phyloP scores from a whole-genome alignment of 2,329 filamentous ascomycete genomes.

The Ophiostoma sp. region DNA sequence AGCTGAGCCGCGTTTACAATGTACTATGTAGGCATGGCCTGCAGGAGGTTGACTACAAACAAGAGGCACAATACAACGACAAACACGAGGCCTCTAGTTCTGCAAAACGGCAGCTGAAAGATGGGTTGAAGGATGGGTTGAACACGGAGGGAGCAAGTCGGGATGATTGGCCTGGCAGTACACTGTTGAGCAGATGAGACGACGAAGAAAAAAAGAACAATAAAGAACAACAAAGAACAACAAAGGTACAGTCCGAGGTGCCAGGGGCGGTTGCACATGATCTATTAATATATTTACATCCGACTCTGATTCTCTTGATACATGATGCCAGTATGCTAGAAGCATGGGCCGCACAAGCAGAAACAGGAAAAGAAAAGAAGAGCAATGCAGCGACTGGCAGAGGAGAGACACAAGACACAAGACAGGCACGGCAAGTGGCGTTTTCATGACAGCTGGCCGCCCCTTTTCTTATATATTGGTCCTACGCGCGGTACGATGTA shows the following conservation, averaged over 20 bases:
- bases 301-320: background rate
- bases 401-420: background rate
- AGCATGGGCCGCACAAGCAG: background rate
- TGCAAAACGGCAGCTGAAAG: background rate
- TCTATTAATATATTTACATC: background rate
- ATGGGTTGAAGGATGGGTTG: background rate
- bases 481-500: background rate
- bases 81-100: background rate
- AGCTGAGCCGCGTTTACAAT: background rate
- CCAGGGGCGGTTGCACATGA: background rate
- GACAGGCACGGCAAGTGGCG: background rate
- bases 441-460: conserved; percentile 9
- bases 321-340: background rate
- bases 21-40: background rate
- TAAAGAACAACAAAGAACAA: background rate
- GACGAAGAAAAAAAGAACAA: background rate
- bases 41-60: background rate
- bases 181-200: background rate
- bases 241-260: background rate
- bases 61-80: background rate
- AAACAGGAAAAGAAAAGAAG: background rate
- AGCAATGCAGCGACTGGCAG: background rate
- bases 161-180: background rate
- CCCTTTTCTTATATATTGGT: background rate
- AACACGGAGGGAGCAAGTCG: conserved; percentile 2